Percentiles rank a stretch among this genome's conserved stretches.
phyloP scores from a whole-genome alignment of 2,329 filamentous ascomycete genomes.

The Colletotrichum tropicale region DNA sequence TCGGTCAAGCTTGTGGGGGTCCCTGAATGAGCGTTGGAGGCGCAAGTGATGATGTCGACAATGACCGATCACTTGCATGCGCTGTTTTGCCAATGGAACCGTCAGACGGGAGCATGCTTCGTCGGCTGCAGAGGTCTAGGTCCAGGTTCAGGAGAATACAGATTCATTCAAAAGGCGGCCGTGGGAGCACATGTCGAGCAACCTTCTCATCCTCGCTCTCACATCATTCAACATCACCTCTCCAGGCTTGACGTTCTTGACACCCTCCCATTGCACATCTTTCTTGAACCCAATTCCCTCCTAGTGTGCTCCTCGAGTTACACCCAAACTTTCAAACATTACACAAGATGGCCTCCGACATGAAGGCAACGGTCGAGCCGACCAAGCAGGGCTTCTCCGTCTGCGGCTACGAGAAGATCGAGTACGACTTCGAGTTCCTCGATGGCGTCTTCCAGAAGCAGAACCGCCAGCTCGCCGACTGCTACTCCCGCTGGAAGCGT shows the following conservation, averaged over 20 bases:
- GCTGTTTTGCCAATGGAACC: not conserved
- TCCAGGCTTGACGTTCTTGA: not conserved
- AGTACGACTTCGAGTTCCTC: slow-evolving; percentile 77
- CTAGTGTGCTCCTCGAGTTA: not conserved
- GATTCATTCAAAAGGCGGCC: slow-evolving; percentile 7
- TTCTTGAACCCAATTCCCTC: not conserved
- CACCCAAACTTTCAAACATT: not conserved
- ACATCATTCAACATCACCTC: not conserved
- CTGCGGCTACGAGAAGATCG: slow-evolving; percentile 76
- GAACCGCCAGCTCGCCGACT: slow-evolving; percentile 66
- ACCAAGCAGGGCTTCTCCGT: slow-evolving; percentile 72
- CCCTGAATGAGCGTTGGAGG: not conserved
- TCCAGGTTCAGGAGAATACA: not conserved
- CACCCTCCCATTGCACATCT: not conserved
- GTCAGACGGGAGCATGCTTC: not conserved
- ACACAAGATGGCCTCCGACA: slow-evolving; percentile 65
- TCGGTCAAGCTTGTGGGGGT: slow-evolving; percentile 8
- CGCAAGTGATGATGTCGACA: slow-evolving; percentile 21
- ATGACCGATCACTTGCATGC: not conserved
- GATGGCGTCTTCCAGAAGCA: slow-evolving; percentile 68
- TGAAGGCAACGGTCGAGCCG: slow-evolving; percentile 68
- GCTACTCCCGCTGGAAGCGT: slow-evolving; percentile 69
- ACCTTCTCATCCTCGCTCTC: not conserved
- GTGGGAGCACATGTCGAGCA: not conserved
- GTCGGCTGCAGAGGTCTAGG: not conserved